Conservation (phyloP, 2,329 filamentous ascomycete genomes). For the Fusarium sambucinum region DNA sequence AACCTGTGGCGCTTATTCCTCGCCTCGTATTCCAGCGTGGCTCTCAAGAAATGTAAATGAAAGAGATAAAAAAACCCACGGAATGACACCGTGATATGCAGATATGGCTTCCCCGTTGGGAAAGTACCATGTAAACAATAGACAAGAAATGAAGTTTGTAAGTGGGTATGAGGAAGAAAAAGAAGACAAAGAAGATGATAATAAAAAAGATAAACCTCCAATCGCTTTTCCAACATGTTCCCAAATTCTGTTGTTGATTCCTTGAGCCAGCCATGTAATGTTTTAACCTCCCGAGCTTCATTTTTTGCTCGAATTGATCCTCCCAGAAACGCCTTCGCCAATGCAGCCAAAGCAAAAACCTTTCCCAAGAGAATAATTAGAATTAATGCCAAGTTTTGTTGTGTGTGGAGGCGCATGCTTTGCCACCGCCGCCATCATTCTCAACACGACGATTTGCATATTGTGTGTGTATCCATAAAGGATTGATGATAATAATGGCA, state of each 20-base stretch:
- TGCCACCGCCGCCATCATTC: conserved; percentile 18
- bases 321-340: conserved; percentile 39
- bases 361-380: conserved; percentile 27
- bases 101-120: not conserved
- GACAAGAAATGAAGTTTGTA: conserved; percentile 25
- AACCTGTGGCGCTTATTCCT: conserved; percentile 21
- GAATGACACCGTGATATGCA: conserved; percentile 21
- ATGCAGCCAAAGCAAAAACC: conserved; percentile 27
- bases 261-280: not conserved
- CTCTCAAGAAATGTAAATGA: conserved; percentile 39
- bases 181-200: not conserved
- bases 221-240: conserved; percentile 25
- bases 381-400: conserved; percentile 34
- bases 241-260: conserved; percentile 4
- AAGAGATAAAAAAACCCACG: conserved; percentile 34
- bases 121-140: conserved; percentile 15
- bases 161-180: conserved; percentile 22
- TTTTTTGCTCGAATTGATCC: conserved; percentile 16
- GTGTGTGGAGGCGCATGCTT: conserved; percentile 14
- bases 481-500: conserved; percentile 5
- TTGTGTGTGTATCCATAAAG: not conserved
- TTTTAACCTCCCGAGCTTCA: conserved; percentile 19
- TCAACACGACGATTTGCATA: conserved; percentile 12
- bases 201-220: not conserved
- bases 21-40: conserved; percentile 27